phyloP scores from a whole-genome alignment of 2,329 filamentous ascomycete species.

The Trichoderma asperellum region DNA sequence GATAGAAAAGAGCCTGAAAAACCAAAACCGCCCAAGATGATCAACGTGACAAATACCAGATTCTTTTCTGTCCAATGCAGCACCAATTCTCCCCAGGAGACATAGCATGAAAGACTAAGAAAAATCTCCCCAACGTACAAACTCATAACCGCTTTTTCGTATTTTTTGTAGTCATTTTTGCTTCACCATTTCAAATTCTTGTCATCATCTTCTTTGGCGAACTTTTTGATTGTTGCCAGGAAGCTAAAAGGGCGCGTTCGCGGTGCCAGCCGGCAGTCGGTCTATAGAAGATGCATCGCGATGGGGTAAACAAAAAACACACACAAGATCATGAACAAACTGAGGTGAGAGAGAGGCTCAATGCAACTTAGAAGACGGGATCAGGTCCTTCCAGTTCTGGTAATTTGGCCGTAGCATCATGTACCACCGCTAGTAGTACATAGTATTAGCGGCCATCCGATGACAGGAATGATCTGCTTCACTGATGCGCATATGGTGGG shows the following conservation, averaged over 20 bases:
- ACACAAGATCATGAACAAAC: conserved; percentile 1
- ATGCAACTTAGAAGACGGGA: background rate
- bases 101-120: conserved; percentile 14
- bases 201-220: background rate
- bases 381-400: conserved; percentile 24
- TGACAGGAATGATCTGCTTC: conserved; percentile 26
- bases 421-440: background rate
- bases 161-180: background rate
- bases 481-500: conserved; percentile 18
- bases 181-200: background rate
- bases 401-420: conserved; percentile 1
- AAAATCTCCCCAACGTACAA: conserved; percentile 27
- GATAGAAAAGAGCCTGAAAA: conserved; percentile 3
- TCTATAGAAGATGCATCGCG: conserved; percentile 25
- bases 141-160: conserved; percentile 1
- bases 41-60: conserved; percentile 15
- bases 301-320: background rate
- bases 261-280: conserved; percentile 16
- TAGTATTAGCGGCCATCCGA: conserved; percentile 16
- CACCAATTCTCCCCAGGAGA: conserved; percentile 26
- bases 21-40: conserved; percentile 6
- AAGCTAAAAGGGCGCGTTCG: background rate
- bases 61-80: conserved; percentile 6
- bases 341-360: conserved; percentile 14
- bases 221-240: background rate